phyloP scores from a whole-genome alignment of 1,139 yeast genomes.

The Pneumocystis murina region DNA sequence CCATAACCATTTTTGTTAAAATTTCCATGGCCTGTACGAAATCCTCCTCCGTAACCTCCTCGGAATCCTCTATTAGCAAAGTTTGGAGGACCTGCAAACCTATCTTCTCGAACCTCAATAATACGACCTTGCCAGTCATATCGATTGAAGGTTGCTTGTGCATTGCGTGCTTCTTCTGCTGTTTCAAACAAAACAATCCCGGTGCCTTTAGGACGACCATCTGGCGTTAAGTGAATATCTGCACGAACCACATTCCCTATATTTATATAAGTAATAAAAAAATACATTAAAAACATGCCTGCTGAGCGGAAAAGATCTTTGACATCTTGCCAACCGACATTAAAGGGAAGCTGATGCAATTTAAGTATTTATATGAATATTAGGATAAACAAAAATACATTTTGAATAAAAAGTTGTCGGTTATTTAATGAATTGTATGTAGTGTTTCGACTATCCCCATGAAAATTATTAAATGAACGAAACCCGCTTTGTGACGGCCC shows the following conservation, averaged over 20 bases:
- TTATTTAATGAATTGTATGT: constrained; percentile 7
- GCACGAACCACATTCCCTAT: constrained; percentile 62
- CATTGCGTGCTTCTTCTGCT: constrained; percentile 72
- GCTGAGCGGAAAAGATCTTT: constrained; percentile 69
- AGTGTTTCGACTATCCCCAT: constrained; percentile 6
- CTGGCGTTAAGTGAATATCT: constrained; percentile 52
- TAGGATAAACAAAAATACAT: constrained; percentile 8
- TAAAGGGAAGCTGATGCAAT: constrained; percentile 47
- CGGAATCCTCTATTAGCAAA: constrained; percentile 13
- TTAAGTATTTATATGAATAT: not conserved
- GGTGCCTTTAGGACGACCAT: constrained; percentile 73
- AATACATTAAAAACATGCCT: constrained; percentile 2
- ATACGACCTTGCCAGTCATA: constrained; percentile 83
- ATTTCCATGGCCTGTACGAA: constrained; percentile 13
- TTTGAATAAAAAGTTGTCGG: constrained; percentile 16
- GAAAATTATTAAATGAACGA: not conserved
- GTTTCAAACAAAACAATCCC: constrained; percentile 85
- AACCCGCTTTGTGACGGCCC: constrained; percentile 5
- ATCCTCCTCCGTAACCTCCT: constrained; percentile 8
- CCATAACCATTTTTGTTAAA: constrained; percentile 14
- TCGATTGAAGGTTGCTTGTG: constrained; percentile 84
- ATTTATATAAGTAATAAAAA: not conserved
- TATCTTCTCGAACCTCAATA: constrained; percentile 43
- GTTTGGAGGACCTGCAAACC: constrained; percentile 11
- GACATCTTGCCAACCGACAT: constrained; percentile 68